Evolutionary conservation across 352 stramenopile species (phyloP).

Genomic region (Blastocystis sp.): DNA sequence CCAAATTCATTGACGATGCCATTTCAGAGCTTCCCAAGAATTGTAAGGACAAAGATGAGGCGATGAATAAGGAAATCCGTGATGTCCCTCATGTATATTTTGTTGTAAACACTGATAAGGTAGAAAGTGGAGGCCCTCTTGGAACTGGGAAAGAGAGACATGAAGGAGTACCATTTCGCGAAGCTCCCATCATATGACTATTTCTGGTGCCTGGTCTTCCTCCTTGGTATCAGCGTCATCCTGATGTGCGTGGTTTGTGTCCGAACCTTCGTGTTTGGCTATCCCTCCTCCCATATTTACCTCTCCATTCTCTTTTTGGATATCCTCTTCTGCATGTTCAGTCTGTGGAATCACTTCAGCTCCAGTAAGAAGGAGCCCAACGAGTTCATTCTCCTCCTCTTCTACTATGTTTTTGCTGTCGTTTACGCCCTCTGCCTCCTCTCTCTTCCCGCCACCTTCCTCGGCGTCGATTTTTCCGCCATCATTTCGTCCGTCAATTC

Average conservation of each 20-base stretch:
- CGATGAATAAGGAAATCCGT: conserved; percentile 12
- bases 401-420: conserved; percentile 28
- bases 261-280: conserved; percentile 20
- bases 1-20: background rate
- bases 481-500: background rate
- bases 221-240: conserved; percentile 14
- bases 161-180: background rate
- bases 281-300: conserved; percentile 14
- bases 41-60: conserved; percentile 28
- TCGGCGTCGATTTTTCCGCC: background rate
- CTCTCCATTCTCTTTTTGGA: conserved; percentile 1
- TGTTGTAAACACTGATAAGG: background rate
- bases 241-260: background rate
- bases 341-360: background rate
- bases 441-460: background rate
- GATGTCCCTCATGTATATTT: conserved; percentile 15
- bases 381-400: background rate
- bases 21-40: conserved; percentile 31
- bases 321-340: background rate
- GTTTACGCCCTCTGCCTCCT: conserved; percentile 30
- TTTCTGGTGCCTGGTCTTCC: conserved; percentile 20
- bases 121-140: conserved; percentile 48
- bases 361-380: background rate
- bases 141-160: conserved; percentile 25
- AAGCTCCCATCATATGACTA: conserved; percentile 12